Evolutionary conservation across 495 filamentous ascomycete species (phyloP).

Genomic region (Hapsidospora chrysogenum): DNA sequence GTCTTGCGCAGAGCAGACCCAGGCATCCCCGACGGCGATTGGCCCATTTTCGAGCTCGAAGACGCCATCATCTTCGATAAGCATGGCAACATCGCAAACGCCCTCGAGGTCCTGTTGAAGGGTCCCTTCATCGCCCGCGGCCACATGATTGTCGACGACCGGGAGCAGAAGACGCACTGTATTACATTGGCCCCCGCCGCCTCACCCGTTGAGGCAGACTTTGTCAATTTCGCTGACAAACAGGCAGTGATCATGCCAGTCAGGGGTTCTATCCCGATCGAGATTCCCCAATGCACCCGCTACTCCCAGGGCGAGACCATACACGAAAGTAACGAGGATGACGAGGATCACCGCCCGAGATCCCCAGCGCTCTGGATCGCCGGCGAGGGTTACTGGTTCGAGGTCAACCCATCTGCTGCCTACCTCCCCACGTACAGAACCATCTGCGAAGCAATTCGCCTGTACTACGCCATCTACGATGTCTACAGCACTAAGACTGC

Average conservation of each 20-base stretch:
- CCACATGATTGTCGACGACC: constrained; percentile 18
- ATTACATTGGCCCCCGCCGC: constrained; percentile 1
- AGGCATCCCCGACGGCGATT: constrained; percentile 10
- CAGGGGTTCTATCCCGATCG: constrained; percentile 35
- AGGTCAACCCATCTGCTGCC: constrained; percentile 41
- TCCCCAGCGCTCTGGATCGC: constrained; percentile 67
- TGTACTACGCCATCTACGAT: constrained; percentile 46
- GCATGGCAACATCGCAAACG: constrained; percentile 24
- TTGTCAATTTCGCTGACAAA: constrained; percentile 18
- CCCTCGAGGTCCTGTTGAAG: constrained; percentile 19
- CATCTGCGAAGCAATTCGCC: constrained; percentile 51
- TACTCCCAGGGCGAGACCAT: constrained; percentile 65
- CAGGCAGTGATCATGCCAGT: constrained; percentile 29
- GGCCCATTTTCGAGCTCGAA: constrained; percentile 25
- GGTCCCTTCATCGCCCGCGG: constrained; percentile 29
- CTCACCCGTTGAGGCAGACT: neutral
- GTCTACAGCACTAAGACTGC: constrained; percentile 12
- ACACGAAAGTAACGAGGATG: no score
- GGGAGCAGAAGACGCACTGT: constrained; percentile 13
- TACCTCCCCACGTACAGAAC: constrained; percentile 46
- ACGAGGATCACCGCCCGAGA: no score
- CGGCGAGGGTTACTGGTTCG: constrained; percentile 65
- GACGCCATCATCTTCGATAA: constrained; percentile 26
- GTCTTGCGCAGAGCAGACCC: constrained; percentile 15
- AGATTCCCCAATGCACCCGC: constrained; percentile 41